A percentile compares a stretch with the other conserved stretches of the same genome.
phyloP scores from a whole-genome alignment of 2,329 filamentous ascomycete species.

The Ascochyta clinopodiicola region DNA sequence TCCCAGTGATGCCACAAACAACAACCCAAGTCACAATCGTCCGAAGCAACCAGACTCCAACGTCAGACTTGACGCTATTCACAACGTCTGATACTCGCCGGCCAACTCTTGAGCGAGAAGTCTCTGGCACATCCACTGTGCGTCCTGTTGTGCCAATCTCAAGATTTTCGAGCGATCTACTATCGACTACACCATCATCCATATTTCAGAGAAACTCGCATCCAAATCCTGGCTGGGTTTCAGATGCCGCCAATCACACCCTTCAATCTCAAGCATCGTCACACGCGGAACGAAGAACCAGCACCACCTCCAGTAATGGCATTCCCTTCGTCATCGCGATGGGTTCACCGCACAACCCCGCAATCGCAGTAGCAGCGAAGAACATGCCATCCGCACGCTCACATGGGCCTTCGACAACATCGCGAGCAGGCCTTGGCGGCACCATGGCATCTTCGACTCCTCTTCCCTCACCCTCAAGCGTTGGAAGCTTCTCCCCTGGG shows the following conservation, averaged over 20 bases:
- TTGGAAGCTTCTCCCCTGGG: neutral
- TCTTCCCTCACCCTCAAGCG: conserved; percentile 23
- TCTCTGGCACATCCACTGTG: neutral
- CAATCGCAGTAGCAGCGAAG: conserved; percentile 29
- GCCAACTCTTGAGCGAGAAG: conserved; percentile 1
- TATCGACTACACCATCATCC: neutral
- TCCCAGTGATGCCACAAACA: neutral
- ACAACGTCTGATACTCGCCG: neutral
- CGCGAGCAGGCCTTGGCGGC: conserved; percentile 34
- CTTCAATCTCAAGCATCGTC: conserved; percentile 11
- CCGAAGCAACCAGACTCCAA: no score
- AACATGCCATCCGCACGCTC: conserved; percentile 25
- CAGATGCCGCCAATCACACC: conserved; percentile 13
- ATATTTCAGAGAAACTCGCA: neutral
- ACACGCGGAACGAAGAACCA: conserved; percentile 24
- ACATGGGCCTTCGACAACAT: conserved; percentile 22
- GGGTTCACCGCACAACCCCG: conserved; percentile 41
- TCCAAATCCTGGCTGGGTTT: conserved; percentile 24
- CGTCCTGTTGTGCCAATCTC: conserved; percentile 11
- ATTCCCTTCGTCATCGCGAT: conserved; percentile 41
- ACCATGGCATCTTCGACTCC: conserved; percentile 41
- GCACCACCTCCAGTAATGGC: conserved; percentile 26
- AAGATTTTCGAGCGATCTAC: conserved; percentile 1
- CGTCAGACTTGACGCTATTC: neutral
- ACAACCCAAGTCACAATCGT: neutral